Evolutionary conservation across 2,329 filamentous ascomycete species (phyloP).

Genomic region (Paracorniculantispora psalliotae): DNA sequence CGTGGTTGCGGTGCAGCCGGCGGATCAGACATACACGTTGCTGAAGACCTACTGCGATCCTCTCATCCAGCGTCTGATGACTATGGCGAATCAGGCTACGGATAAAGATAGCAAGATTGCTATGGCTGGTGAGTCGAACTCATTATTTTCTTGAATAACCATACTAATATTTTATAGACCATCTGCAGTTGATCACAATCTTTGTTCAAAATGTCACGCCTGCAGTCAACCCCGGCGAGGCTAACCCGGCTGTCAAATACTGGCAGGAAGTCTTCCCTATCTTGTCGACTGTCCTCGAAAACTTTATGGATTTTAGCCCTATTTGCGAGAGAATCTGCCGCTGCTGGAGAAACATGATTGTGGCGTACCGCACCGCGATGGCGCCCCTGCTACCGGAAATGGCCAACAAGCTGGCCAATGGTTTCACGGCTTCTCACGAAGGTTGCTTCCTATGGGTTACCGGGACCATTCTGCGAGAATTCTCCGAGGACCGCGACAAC

Average conservation of each 20-base stretch:
- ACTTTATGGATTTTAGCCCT: slow-evolving; percentile 78
- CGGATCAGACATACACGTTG: slow-evolving; percentile 73
- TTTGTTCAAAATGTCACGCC: slow-evolving; percentile 78
- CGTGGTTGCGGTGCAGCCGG: slow-evolving; percentile 81
- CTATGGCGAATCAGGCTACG: slow-evolving; percentile 77
- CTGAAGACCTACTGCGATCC: slow-evolving; percentile 93
- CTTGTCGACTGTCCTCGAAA: slow-evolving; percentile 78
- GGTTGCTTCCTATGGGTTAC: slow-evolving; percentile 99
- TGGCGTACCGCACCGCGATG: slow-evolving; percentile 89
- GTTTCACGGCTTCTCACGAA: slow-evolving; percentile 81
- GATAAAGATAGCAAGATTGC: slow-evolving; percentile 80
- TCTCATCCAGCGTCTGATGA: slow-evolving; percentile 77
- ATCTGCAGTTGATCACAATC: slow-evolving; percentile 84
- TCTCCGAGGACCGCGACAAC: slow-evolving; percentile 82
- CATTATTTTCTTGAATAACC: no score
- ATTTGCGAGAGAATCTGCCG: slow-evolving; percentile 92
- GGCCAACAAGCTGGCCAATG: slow-evolving; percentile 80
- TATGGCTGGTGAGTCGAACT: slow-evolving; percentile 61
- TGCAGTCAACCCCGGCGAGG: slow-evolving; percentile 63
- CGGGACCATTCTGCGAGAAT: slow-evolving; percentile 89
- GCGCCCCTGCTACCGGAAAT: slow-evolving; percentile 77
- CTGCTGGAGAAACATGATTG: slow-evolving; percentile 95
- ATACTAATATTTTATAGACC: slow-evolving; percentile 49
- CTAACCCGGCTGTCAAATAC: slow-evolving; percentile 91
- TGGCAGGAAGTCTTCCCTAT: slow-evolving; percentile 92